These are phyloP conservation scores for Stephania yunnanensis DNA, from an alignment of 164 flowering plant species.

Conservation along the genomic window DNA sequence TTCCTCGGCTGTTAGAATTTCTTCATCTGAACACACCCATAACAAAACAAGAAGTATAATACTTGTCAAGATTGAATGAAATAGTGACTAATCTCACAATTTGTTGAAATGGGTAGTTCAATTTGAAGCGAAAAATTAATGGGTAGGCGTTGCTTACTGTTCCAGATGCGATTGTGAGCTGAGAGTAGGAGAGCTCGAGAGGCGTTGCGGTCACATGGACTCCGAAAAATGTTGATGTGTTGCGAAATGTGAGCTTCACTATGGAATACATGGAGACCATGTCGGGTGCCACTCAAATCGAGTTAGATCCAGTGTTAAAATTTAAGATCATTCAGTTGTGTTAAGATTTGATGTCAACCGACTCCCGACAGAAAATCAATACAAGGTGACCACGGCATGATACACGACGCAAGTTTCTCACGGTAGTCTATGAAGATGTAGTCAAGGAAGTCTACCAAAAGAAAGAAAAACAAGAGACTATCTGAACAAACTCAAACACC, in stretches of 20 bases:
- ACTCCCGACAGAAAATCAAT: too few species aligned
- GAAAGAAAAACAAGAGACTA: too few species aligned
- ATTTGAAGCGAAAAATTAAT: neutral
- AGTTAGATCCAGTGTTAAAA: constrained; percentile 52
- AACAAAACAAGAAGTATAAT: neutral
- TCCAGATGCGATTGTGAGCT: constrained; percentile 56
- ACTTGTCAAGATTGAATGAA: neutral
- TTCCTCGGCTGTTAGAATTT: constrained; percentile 80
- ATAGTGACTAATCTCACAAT: neutral
- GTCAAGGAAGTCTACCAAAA: too few species aligned
- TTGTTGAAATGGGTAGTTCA: neutral
- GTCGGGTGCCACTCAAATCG: constrained; percentile 72
- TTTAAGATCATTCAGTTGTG: too few species aligned
- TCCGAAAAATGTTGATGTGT: constrained; percentile 82
- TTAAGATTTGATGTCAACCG: too few species aligned
- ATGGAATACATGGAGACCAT: constrained; percentile 75
- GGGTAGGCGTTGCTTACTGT: constrained; percentile 35
- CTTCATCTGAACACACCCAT: constrained; percentile 42
- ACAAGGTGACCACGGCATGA: too few species aligned
- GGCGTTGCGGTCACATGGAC: constrained; percentile 76
- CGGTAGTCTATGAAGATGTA: too few species aligned
- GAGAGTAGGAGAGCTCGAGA: constrained; percentile 55
- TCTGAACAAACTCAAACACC: too few species aligned
- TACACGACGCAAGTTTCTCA: too few species aligned
- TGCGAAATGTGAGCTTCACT: constrained; percentile 55